Percentiles rank a stretch among this genome's conserved stretches.
phyloP scores from a whole-genome alignment of 805 yeast species.

The Candida parachauliodes region DNA sequence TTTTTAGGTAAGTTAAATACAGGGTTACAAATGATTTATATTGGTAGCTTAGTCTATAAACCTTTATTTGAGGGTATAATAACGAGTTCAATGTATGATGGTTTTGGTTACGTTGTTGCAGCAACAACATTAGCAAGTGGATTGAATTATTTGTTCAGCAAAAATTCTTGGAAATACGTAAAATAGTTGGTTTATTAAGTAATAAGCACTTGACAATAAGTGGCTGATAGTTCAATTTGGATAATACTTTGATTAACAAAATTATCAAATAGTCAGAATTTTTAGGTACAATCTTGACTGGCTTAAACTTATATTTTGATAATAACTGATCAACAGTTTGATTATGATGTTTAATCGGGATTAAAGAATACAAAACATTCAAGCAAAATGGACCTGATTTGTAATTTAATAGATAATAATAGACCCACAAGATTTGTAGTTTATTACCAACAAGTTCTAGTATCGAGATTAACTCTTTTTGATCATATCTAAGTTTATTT shows the following conservation, averaged over 20 bases:
- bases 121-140: slow-evolving; percentile 78
- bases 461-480: background rate
- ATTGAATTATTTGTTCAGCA: slow-evolving; percentile 66
- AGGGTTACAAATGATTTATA: slow-evolving; percentile 85
- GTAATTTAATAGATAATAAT: slow-evolving; percentile 5
- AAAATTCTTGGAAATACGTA: slow-evolving; percentile 61
- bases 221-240: slow-evolving; percentile 1
- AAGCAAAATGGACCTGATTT: slow-evolving; percentile 9
- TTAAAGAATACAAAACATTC: slow-evolving; percentile 1
- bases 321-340: background rate
- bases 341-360: background rate
- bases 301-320: background rate
- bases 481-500: background rate
- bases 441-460: slow-evolving; percentile 1
- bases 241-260: slow-evolving; percentile 5
- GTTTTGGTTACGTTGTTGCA: slow-evolving; percentile 28
- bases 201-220: slow-evolving; percentile 8
- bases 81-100: slow-evolving; percentile 16
- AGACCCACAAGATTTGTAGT: slow-evolving; percentile 6
- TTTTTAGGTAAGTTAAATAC: slow-evolving; percentile 85
- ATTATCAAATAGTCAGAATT: slow-evolving; percentile 2
- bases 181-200: slow-evolving; percentile 11
- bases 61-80: slow-evolving; percentile 28
- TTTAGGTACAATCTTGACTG: background rate
- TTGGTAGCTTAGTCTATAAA: slow-evolving; percentile 47